Evolutionary conservation across 2,329 filamentous ascomycete genomes (phyloP).

Genomic region (Beauveria brongniartii): DNA sequence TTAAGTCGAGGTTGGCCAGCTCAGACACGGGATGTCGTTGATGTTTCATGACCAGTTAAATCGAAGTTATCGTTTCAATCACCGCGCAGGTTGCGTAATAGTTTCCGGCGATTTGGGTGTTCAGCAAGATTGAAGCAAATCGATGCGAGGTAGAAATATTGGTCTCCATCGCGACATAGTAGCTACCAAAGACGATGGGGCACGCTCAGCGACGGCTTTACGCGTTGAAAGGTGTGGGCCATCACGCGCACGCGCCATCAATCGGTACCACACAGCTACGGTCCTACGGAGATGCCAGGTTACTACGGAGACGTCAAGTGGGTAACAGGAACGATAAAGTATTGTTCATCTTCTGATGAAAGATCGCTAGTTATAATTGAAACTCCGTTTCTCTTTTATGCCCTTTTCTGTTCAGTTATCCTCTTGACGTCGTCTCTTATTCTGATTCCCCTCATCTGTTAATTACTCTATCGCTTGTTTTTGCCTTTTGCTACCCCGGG

Average conservation of each 20-base stretch:
- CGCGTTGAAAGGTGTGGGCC: background rate
- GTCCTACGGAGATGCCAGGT: too few species aligned
- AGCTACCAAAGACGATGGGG: background rate
- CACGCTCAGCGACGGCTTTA: background rate
- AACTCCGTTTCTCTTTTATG: too few species aligned
- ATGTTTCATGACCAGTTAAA: background rate
- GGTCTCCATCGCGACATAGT: background rate
- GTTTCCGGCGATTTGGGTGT: background rate
- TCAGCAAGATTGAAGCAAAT: background rate
- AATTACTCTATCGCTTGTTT: too few species aligned
- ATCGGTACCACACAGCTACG: too few species aligned
- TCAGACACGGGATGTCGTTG: background rate
- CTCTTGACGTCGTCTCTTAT: too few species aligned
- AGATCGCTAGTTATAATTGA: too few species aligned
- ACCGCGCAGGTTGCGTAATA: background rate
- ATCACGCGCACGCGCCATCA: background rate
- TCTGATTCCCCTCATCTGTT: too few species aligned
- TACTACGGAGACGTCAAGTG: too few species aligned
- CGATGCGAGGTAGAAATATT: background rate
- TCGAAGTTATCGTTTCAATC: background rate
- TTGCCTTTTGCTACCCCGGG: too few species aligned
- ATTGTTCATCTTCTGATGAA: too few species aligned
- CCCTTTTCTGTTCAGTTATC: too few species aligned
- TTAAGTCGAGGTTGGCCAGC: background rate
- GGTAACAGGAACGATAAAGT: too few species aligned